Evolutionary conservation across 495 filamentous ascomycete species (phyloP), one percentile per base, ranked within the genome.

Genomic region (Podospora comata): DNA sequence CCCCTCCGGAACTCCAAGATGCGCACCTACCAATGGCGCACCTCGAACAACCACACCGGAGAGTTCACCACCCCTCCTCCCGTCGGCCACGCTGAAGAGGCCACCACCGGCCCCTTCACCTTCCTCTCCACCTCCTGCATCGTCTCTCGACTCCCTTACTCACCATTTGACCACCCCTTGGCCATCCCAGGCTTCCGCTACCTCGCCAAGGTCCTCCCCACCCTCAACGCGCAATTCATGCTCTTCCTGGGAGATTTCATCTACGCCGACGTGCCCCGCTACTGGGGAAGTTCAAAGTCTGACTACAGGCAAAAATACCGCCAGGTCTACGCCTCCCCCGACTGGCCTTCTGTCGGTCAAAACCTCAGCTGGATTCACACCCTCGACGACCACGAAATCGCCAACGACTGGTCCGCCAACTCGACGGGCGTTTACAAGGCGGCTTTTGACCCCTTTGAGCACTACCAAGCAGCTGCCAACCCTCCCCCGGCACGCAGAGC

Each of bases 181-280:
- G 84, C 88, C 11, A 89, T 98, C 56, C 88, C 88, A 0, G 95
- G 95, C 1, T 84, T 98, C 71, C 84, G 85, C 67, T 82, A 91
- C 67, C 82, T 94, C 73, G 85, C 87, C 20, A 85, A 86, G 60
- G 76, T 86, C 44, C 77, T 95, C 5, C 88, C 89, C 2, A 74
- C 79, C 5, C 79, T 94, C 4, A 81, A 87, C 27, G 85, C 92
- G 0, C 88, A 89, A 66, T 98, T 99, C 71, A 97, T 99, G 94
- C 85, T 99, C 27, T 99, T 99, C 83, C 87, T 99, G 0, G 95
- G 94, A n/a, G 95, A 99, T 75, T 99, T 97, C 76, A 97, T 99
- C 76, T 99, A 99, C 76, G 89, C 96, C 69, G 95, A 99, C 67
- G 92, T 97, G 0, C 95, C 95, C 0, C 83, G 86, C 32, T 88